A percentile compares a stretch with the other conserved stretches of the same genome.
These are phyloP conservation scores for Licmophora abbreviata DNA, from an alignment of 108 stramenopile species.

Conservation along the genomic window DNA sequence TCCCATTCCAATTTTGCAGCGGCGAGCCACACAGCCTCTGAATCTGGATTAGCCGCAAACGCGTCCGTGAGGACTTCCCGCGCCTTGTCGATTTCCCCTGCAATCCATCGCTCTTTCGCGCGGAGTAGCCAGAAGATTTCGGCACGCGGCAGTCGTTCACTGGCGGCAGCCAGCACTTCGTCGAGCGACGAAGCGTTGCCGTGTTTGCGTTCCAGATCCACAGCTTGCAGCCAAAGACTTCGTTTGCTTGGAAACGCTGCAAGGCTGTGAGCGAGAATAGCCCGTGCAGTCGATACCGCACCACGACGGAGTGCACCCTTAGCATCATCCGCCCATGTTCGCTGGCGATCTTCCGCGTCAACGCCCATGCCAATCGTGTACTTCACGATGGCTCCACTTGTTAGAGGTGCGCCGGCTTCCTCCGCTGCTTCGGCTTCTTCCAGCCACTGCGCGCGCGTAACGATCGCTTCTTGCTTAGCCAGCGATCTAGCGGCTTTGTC, in stretches of 20 bases:
- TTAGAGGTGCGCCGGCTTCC: constrained; percentile 71
- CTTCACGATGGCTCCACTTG: constrained; percentile 84
- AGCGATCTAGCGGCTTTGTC: constrained; percentile 71
- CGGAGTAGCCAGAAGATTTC: constrained; percentile 97
- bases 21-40: constrained; percentile 93
- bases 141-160: constrained; percentile 68
- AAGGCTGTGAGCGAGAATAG: constrained; percentile 78
- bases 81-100: constrained; percentile 79
- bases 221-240: constrained; percentile 85
- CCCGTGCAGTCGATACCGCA: constrained; percentile 76
- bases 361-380: constrained; percentile 84
- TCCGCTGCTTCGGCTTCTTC: constrained; percentile 85
- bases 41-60: constrained; percentile 91
- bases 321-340: constrained; percentile 97
- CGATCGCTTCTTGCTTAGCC: constrained; percentile 64
- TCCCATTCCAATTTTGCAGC: constrained; percentile 98
- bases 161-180: constrained; percentile 77
- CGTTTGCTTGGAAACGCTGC: constrained; percentile 72
- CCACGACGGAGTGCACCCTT: constrained; percentile 58
- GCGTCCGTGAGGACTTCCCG: constrained; percentile 90
- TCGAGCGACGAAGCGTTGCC: constrained; percentile 67
- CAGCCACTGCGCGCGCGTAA: constrained; percentile 85
- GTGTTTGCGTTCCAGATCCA: constrained; percentile 84
- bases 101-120: constrained; percentile 93
- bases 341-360: constrained; percentile 84